Percentiles rank a stretch among this genome's conserved stretches.
Evolutionary conservation across 2,329 filamentous ascomycete genomes (phyloP).

Genomic region (Stylonectria norvegica): DNA sequence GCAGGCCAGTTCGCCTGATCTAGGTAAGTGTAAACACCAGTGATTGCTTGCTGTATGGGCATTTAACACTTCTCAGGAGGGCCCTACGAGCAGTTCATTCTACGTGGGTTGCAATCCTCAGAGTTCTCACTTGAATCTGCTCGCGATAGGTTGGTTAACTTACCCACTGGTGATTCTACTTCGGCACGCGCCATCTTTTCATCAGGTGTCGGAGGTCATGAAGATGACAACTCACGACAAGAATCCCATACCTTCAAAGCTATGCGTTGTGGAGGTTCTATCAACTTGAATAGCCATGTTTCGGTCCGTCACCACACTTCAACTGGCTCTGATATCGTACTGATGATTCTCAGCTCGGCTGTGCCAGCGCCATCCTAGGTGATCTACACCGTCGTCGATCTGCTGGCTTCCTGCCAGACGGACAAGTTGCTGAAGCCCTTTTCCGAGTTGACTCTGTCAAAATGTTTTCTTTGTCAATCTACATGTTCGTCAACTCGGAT

Average conservation of each 20-base stretch:
- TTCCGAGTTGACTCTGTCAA: slow-evolving; percentile 63
- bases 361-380: slow-evolving; percentile 80
- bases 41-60: slow-evolving; percentile 5
- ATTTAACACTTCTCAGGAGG: neutral
- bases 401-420: slow-evolving; percentile 59
- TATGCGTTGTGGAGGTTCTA: slow-evolving; percentile 64
- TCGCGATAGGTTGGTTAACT: slow-evolving; percentile 60
- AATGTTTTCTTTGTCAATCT: slow-evolving; percentile 66
- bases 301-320: slow-evolving; percentile 47
- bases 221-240: slow-evolving; percentile 36
- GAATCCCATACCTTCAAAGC: slow-evolving; percentile 57
- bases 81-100: slow-evolving; percentile 24
- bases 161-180: slow-evolving; percentile 13
- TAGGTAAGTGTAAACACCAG: slow-evolving; percentile 6
- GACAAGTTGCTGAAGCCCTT: slow-evolving; percentile 44
- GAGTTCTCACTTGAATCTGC: slow-evolving; percentile 71
- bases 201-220: slow-evolving; percentile 32
- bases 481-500: slow-evolving; percentile 78
- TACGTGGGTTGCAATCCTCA: slow-evolving; percentile 66
- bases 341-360: slow-evolving; percentile 60
- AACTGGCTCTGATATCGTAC: neutral
- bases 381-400: slow-evolving; percentile 65
- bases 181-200: slow-evolving; percentile 21
- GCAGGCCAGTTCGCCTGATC: slow-evolving; percentile 8
- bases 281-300: slow-evolving; percentile 70